These are phyloP conservation scores for Chalara sp. DNA, from an alignment of 2,329 filamentous ascomycete genomes.

Conservation along the genomic window DNA sequence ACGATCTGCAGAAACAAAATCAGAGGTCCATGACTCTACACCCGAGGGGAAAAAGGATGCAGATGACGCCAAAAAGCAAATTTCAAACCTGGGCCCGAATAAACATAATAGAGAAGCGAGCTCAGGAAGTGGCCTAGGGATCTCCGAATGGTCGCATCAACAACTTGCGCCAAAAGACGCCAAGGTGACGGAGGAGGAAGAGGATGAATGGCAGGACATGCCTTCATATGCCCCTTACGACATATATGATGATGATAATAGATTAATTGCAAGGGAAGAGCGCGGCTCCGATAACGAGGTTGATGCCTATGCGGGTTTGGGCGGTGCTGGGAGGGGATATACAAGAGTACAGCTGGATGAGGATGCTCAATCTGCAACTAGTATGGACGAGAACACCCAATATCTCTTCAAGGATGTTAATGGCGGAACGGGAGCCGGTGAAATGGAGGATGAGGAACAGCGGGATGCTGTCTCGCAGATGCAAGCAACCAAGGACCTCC, in stretches of 20 bases:
- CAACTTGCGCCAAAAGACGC: slow-evolving; percentile 53
- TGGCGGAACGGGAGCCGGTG: slow-evolving; percentile 49
- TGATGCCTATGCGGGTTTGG: slow-evolving; percentile 68
- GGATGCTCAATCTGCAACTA: slow-evolving; percentile 87
- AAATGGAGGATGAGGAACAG: slow-evolving; percentile 68
- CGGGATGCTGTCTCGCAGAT: slow-evolving; percentile 84
- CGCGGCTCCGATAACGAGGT: slow-evolving; percentile 60
- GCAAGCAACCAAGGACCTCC: slow-evolving; percentile 88
- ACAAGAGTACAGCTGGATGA: slow-evolving; percentile 93
- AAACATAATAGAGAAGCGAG: slow-evolving; percentile 14
- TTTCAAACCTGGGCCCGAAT: background rate
- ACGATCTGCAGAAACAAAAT: slow-evolving; percentile 3
- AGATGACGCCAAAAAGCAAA: background rate
- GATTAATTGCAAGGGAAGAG: slow-evolving; percentile 75
- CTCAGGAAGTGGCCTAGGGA: slow-evolving; percentile 15
- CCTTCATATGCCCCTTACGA: slow-evolving; percentile 88
- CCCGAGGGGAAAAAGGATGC: slow-evolving; percentile 2
- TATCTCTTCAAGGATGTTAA: slow-evolving; percentile 81
- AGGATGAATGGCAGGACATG: slow-evolving; percentile 88
- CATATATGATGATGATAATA: slow-evolving; percentile 91
- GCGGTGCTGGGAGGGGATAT: slow-evolving; percentile 90
- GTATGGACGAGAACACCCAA: slow-evolving; percentile 93
- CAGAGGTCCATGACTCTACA: background rate
- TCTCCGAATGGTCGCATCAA: slow-evolving; percentile 90
- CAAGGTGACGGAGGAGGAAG: slow-evolving; percentile 47